Evolutionary conservation across 257 asterid species (phyloP).

Genomic region (Capsicum rhomboideum): DNA sequence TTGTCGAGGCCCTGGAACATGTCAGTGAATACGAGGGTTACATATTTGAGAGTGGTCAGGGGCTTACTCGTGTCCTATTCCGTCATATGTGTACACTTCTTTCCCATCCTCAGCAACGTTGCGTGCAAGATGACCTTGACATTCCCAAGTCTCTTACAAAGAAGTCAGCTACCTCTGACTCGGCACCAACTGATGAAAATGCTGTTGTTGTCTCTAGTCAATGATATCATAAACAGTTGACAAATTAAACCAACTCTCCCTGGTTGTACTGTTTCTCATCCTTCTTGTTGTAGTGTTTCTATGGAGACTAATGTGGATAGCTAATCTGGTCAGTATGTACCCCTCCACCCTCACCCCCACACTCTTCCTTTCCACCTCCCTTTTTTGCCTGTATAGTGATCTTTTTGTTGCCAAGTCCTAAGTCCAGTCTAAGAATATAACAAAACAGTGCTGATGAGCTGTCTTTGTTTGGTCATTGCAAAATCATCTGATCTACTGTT

Average conservation of each 20-base stretch:
- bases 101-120: slow-evolving; percentile 86
- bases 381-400: background rate
- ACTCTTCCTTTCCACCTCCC: background rate
- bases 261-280: background rate
- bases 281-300: background rate
- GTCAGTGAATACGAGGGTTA: slow-evolving; percentile 78
- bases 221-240: slow-evolving; percentile 14
- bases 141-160: slow-evolving; percentile 63
- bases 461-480: background rate
- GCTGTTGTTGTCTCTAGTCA: slow-evolving; percentile 32
- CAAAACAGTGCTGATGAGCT: background rate
- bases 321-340: background rate
- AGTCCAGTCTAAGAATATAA: background rate
- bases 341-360: background rate
- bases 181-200: slow-evolving; percentile 40
- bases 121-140: slow-evolving; percentile 68
- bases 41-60: slow-evolving; percentile 87
- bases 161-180: slow-evolving; percentile 37
- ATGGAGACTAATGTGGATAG: background rate
- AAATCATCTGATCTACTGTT: background rate
- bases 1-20: slow-evolving; percentile 83
- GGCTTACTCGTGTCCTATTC: slow-evolving; percentile 63
- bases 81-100: slow-evolving; percentile 64
- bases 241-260: background rate
- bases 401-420: background rate